Evolutionary conservation across 371 early-diverging fungal genomes (phyloP).

Genomic region (Dichotomocladium elegans): DNA sequence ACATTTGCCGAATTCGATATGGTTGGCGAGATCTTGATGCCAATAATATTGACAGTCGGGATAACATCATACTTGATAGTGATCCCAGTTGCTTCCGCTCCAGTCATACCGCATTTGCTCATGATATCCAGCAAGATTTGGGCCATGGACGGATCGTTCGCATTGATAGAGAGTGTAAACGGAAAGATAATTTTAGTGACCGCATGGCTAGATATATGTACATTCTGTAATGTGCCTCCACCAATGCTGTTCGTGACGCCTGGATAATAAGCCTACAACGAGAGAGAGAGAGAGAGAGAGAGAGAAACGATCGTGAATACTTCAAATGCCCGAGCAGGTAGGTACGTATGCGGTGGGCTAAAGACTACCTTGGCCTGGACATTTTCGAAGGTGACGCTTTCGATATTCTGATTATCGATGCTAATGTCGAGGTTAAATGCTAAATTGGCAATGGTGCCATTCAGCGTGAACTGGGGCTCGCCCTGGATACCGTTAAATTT

Average conservation of each 20-base stretch:
- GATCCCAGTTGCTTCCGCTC: constrained; percentile 11
- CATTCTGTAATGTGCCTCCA: constrained; percentile 40
- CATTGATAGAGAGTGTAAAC: constrained; percentile 32
- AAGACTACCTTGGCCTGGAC: constrained; percentile 50
- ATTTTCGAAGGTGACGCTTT: constrained; percentile 48
- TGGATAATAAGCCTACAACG: constrained; percentile 61
- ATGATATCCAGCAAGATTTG: constrained; percentile 45
- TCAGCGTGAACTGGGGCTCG: constrained; percentile 22
- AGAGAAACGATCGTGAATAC: not conserved
- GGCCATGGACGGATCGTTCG: constrained; percentile 24
- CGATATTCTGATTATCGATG: constrained; percentile 53
- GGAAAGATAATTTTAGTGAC: constrained; percentile 46
- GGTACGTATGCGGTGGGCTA: not conserved
- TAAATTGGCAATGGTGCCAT: constrained; percentile 20
- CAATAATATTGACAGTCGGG: constrained; percentile 15
- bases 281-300: not conserved
- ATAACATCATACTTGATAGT: constrained; percentile 47
- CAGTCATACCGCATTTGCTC: constrained; percentile 41
- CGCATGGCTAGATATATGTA: constrained; percentile 38
- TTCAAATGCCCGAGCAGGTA: not conserved
- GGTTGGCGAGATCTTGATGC: constrained; percentile 19
- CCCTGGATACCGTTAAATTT: constrained; percentile 29
- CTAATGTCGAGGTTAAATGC: constrained; percentile 31
- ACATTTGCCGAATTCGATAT: constrained; percentile 7
- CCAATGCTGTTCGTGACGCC: constrained; percentile 37